These are phyloP conservation scores for Cronartium quercuum DNA, from an alignment of 1,284 basidiomycete species.

Conservation along the genomic window DNA sequence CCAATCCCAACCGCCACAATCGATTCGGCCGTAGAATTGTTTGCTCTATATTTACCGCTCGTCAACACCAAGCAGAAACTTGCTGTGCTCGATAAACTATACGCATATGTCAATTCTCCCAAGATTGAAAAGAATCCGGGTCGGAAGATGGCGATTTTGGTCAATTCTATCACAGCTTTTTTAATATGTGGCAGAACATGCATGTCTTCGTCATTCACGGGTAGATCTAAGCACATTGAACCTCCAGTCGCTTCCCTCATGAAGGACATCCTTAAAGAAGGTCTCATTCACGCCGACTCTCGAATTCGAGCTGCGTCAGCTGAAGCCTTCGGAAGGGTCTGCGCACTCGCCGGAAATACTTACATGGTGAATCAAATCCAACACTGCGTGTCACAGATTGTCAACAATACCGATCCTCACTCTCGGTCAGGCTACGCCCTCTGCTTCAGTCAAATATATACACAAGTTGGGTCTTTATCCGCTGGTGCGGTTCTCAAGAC, in stretches of 20 bases:
- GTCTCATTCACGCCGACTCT: slow-evolving; percentile 72
- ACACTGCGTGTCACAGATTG: slow-evolving; percentile 88
- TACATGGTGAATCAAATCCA: slow-evolving; percentile 86
- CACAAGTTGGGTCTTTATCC: slow-evolving; percentile 82
- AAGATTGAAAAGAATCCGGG: slow-evolving; percentile 84
- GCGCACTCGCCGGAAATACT: slow-evolving; percentile 72
- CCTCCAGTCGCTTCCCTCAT: slow-evolving; percentile 20
- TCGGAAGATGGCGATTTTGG: slow-evolving; percentile 74
- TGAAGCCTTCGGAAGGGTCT: slow-evolving; percentile 81
- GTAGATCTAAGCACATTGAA: slow-evolving; percentile 19
- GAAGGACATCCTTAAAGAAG: slow-evolving; percentile 53
- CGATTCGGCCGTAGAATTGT: slow-evolving; percentile 80
- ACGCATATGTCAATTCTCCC: slow-evolving; percentile 58
- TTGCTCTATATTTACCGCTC: slow-evolving; percentile 66
- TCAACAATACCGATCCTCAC: slow-evolving; percentile 87
- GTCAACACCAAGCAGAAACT: slow-evolving; percentile 67
- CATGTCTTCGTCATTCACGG: slow-evolving; percentile 15
- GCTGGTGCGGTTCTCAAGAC: slow-evolving; percentile 93
- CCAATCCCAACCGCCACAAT: slow-evolving; percentile 77
- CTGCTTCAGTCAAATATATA: slow-evolving; percentile 90
- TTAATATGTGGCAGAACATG: slow-evolving; percentile 61
- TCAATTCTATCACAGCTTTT: slow-evolving; percentile 76
- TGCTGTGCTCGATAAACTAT: slow-evolving; percentile 61
- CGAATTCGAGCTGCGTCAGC: slow-evolving; percentile 73
- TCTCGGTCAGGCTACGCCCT: slow-evolving; percentile 88